Evolutionary conservation across 1,284 basidiomycete genomes (phyloP).

Genomic region (Cryptococcus sp.): DNA sequence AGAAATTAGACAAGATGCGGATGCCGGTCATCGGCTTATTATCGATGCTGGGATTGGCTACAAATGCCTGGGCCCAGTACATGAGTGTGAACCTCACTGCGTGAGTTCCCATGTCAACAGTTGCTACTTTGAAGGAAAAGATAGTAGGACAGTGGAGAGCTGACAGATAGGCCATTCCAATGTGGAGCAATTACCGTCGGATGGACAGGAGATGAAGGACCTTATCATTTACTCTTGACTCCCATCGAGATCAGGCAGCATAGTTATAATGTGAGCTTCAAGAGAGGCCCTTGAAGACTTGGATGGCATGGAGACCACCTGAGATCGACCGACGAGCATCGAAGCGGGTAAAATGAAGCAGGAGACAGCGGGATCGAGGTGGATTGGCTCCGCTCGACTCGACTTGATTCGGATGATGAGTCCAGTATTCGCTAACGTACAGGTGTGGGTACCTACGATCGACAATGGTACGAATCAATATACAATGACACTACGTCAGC

Average conservation of each 20-base stretch:
- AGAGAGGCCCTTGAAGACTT: no score
- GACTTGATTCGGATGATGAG: not conserved
- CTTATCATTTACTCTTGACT: slow-evolving; percentile 44
- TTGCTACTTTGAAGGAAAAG: no score
- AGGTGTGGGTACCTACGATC: slow-evolving; percentile 42
- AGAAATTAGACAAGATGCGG: no score
- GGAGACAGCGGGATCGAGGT: no score
- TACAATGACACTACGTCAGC: slow-evolving; percentile 33
- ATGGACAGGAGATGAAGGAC: slow-evolving; percentile 44
- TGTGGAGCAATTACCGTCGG: not conserved
- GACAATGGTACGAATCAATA: slow-evolving; percentile 28
- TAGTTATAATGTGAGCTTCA: slow-evolving; percentile 37
- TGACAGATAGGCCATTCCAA: not conserved
- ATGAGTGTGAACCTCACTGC: not conserved
- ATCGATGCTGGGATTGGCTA: no score
- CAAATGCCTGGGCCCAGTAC: not conserved
- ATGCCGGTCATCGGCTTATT: no score
- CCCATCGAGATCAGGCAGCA: slow-evolving; percentile 39
- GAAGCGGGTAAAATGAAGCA: no score
- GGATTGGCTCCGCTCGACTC: not conserved
- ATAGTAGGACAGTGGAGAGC: not conserved
- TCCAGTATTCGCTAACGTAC: slow-evolving; percentile 3
- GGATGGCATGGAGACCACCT: no score
- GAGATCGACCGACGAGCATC: no score
- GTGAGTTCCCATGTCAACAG: no score